Evolutionary conservation across 352 stramenopile genomes (phyloP), one percentile per base, ranked within the genome.

Genomic region (Phytophthora pistaciae): DNA sequence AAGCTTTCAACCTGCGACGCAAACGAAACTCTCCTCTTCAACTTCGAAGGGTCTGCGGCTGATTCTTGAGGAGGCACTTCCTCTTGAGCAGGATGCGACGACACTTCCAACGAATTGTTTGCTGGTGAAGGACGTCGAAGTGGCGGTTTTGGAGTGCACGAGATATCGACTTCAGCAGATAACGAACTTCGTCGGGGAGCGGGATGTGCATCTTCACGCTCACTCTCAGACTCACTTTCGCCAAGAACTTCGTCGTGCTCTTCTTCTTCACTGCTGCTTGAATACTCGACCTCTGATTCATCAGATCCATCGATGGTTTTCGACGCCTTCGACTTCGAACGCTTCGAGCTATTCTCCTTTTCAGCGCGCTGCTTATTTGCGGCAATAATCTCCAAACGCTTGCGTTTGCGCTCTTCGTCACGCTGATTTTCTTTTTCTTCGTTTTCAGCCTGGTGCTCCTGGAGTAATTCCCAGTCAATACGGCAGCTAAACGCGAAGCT

Each of bases 401-500:
- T 90, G 4, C 83, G 82, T 52, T 94, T 95, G 10, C 86, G 82
- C 54, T 95, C 85, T 60, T 94, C 83, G 27, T 94, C 85, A 56
- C 85, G 82, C 52, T 87, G 75, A 36, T 77, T 88, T 2, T 95
- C 85, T 50, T 92, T 82, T 56, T 91, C 80, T 78, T 92, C 83
- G 23, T 93, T 94, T 57, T 92, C 80, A 29, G 87, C 81, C 64
- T 96, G 87, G 23, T 91, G 81, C 38, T 93, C 87, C 72, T 98
- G 96, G 44, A 99, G 91, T 29, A 98, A 72, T 64, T 97, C 87
- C 95, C 95, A 99, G 56, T 98, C 97, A 8, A 99, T 95, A 60
- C 98, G 95, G 25, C 98, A 96, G 42, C 92, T 98, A 77, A 99
- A 99, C 6, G 98, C 94, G 82, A 99, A 99, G 48, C 82, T 97